Base-by-base conservation (phyloP, 441 rosid species). In the Kokia cookei region DNA sequence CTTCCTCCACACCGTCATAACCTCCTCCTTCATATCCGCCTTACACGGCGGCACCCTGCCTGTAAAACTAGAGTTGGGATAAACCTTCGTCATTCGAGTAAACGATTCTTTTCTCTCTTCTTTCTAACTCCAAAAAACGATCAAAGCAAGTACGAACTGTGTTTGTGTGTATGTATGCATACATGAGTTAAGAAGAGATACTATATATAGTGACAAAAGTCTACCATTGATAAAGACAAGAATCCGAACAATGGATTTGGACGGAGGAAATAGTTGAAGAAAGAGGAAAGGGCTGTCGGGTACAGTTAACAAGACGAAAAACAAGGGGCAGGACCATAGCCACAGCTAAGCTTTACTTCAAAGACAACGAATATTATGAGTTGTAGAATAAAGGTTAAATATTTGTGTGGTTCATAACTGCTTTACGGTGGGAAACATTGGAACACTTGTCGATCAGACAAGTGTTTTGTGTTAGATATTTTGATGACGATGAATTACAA, bases 1-100 rank as follows among this genome's bases (percentile, higher is more conserved):
- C 79, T 94, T 94, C 85, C 82, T 91, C 99, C 99, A 94, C 65
- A 94, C 99, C 11, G 97, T 94, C 14, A 94, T 72, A 24, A 83
- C 83, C 15, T 72, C 76, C 85, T 32, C 63, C 37, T 59, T 7
- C 42, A 37, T 37, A 8, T 37, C 77, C 76, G 24, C 79, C 78
- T 71, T 84, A 4, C 14, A 55, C 29, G 37, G n/a, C 37, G 63
- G 63, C 37, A 13, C 24, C 19, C 45, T 1, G 53, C 67, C n/a
- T 43, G 35, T 4, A 4, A 81, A 68, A 22, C 72, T 11, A 17
- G 78, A 76, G 81, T 90, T 89, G 3, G 94, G 94, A 69, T 89
- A 72, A 12, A 91, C 91, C 79, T 84, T 91, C n/a, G 85, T 79
- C 94, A 91, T 89, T 43, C 27, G 61, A 45, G 69, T 54, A n/a